Evolutionary conservation across 139 green algal species (phyloP).

Genomic region (Pleodorina starrii): DNA sequence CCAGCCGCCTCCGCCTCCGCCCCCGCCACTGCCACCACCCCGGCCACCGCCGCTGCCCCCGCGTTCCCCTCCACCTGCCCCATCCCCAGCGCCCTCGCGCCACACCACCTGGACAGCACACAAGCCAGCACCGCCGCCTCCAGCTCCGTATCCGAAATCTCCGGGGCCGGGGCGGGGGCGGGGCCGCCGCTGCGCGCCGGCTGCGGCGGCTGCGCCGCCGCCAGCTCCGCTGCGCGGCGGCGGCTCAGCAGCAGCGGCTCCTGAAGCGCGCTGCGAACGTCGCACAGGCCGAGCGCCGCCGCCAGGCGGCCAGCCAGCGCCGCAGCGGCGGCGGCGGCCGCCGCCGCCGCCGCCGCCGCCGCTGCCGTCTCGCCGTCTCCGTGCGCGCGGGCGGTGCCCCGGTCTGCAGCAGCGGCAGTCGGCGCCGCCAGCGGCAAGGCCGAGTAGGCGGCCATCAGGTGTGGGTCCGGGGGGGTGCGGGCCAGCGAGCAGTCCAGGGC

Average conservation of each 20-base stretch:
- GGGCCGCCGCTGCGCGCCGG: neutral
- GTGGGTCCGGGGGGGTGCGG: neutral
- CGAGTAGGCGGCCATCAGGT: slow-evolving; percentile 31
- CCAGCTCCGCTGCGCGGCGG: neutral
- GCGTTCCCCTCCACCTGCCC: neutral
- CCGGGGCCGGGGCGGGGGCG: neutral
- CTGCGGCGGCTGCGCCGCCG: neutral
- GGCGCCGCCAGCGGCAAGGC: neutral
- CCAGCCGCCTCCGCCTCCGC: neutral
- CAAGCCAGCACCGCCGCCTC: neutral
- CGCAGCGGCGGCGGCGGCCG: neutral
- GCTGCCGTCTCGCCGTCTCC: neutral
- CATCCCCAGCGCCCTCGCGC: neutral
- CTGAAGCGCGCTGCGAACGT: neutral
- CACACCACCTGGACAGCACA: slow-evolving; percentile 33
- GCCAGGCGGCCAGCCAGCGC: slow-evolving; percentile 4
- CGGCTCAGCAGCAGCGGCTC: slow-evolving; percentile 26
- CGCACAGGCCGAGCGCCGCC: neutral
- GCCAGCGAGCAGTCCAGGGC: slow-evolving; percentile 44
- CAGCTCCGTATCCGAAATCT: neutral
- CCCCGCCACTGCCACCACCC: neutral
- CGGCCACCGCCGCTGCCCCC: neutral
- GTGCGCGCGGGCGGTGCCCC: no score
- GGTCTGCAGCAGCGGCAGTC: no score
- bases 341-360: neutral